phyloP scores from a whole-genome alignment of 305 asterid species.

The Solanum chacoense region DNA sequence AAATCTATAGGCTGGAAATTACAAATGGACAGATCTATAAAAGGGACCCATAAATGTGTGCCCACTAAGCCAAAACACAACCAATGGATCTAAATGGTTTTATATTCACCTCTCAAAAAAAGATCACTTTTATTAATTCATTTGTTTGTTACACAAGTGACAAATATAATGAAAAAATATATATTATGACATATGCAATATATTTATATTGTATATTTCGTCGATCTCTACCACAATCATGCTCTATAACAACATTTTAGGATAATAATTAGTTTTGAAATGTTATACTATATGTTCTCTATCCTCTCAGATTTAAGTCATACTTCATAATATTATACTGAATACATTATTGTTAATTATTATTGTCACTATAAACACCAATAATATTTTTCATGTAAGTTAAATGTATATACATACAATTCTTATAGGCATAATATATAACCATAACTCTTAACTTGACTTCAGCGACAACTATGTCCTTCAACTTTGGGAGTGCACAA shows the following conservation, averaged over 20 bases:
- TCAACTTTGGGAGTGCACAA: no score
- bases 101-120: slow-evolving; percentile 22
- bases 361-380: not conserved
- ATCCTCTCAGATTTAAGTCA: not conserved
- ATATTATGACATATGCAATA: not conserved
- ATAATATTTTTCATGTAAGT: not conserved
- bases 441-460: no score
- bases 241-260: not conserved
- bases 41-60: slow-evolving; percentile 16
- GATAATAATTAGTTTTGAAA: not conserved
- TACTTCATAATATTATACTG: not conserved
- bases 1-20: not conserved
- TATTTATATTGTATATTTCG: not conserved
- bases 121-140: not conserved
- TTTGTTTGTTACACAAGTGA: not conserved
- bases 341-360: not conserved
- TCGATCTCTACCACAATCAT: not conserved
- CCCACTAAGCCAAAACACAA: slow-evolving; percentile 2
- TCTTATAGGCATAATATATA: no score
- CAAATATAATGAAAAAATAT: not conserved
- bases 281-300: not conserved
- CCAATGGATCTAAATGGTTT: slow-evolving; percentile 32
- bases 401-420: not conserved
- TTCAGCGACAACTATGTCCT: no score
- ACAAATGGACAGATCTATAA: slow-evolving; percentile 29